Base-by-base conservation (phyloP, 495 filamentous ascomycete genomes). In the Penicillium lagena region DNA sequence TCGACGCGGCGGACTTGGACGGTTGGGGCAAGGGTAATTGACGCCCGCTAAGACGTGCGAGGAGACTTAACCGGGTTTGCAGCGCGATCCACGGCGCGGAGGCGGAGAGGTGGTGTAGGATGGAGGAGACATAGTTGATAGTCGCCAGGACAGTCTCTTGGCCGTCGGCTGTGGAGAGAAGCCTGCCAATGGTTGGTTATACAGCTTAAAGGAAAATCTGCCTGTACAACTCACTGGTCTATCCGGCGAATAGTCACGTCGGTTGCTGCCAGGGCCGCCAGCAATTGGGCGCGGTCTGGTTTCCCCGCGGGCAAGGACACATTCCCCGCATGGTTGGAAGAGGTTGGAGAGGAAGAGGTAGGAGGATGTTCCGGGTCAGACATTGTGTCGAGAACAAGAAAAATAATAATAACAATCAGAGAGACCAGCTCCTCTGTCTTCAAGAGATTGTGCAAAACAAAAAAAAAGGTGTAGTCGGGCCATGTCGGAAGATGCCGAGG, bases 81-180 rank as follows among this genome's bases (percentile, higher is more conserved):
- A 68, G 45, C 7, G 62, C 61, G 13, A 64, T 55, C 56, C 62
- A 64, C 14, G 66, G 65, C 4, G 63, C 60, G 1, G 68, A 72
- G 15, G 49, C 55, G 37, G 66, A 62, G 31, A 72, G 50, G 41
- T 72, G 64, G 40, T 72, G 68, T 9, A 72, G 53, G 6, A 62
- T 51, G 9, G 69, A 66, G 22, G 66, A 59, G 42, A 62, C 54
- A 49, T 73, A 70, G 47, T 63, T 58, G 48, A 66, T 54, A 6
- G 64, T 58, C 33, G 68, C 60, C 40, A 72, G 55, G 29, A 56
- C 55, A 29, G 58, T 52, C 37, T 72, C 64, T 52, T 64, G 59
- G 11, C 64, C 66, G 40, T 41, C 36, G 32, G 69, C 54, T 2
- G 59, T 59, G 22, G 67, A 65, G 3, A 67, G 51, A 28, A 71